phyloP scores from a whole-genome alignment of 208 protist species.

The Leishmania guyanensis region DNA sequence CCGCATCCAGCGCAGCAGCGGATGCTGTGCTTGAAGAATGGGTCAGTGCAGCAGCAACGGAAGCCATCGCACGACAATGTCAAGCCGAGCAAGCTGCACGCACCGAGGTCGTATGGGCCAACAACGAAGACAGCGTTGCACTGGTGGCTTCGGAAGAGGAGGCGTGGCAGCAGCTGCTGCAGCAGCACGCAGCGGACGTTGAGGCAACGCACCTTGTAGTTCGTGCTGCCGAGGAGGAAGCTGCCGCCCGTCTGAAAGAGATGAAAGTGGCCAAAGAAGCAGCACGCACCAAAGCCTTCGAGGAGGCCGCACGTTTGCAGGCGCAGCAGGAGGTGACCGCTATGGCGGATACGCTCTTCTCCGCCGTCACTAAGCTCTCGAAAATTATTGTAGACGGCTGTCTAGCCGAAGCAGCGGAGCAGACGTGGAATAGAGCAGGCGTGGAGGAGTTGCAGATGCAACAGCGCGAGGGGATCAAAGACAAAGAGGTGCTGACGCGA shows the following conservation, averaged over 20 bases:
- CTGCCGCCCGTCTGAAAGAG: neutral
- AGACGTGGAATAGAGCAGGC: neutral
- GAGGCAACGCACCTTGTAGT: neutral
- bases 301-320: neutral
- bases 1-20: neutral
- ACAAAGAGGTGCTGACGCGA: neutral
- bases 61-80: neutral
- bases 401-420: constrained; percentile 1
- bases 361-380: neutral
- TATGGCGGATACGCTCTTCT: neutral
- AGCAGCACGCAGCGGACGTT: neutral
- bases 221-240: neutral
- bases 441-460: neutral
- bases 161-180: neutral
- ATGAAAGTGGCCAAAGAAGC: neutral
- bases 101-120: neutral
- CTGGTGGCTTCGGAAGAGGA: neutral
- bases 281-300: neutral
- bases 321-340: neutral
- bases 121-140: neutral
- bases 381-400: neutral
- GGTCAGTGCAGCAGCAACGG: neutral
- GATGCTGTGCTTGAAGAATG: neutral
- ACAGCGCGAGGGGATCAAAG: neutral
- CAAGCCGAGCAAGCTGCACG: neutral